These are phyloP conservation scores for Teratosphaeria destructans DNA, from an alignment of 2,329 filamentous ascomycete genomes.

Conservation along the genomic window DNA sequence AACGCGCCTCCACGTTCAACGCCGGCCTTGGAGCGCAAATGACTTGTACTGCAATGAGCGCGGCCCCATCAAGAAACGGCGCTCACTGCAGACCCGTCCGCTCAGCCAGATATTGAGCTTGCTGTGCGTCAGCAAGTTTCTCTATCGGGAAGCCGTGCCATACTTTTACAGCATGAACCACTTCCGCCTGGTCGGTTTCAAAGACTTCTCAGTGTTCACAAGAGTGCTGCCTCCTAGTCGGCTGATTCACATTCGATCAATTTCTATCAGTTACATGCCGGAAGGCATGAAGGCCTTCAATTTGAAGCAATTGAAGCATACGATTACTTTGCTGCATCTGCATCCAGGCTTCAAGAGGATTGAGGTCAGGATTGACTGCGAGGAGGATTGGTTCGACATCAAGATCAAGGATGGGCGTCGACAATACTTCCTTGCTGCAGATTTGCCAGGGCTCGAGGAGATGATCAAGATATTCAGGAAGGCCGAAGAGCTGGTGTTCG, in stretches of 20 bases:
- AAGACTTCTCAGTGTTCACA: background rate
- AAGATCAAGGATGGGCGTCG: background rate
- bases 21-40: background rate
- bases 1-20: background rate
- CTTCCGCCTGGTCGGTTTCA: slow-evolving; percentile 2
- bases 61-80: background rate
- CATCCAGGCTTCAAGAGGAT: background rate
- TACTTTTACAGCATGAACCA: slow-evolving; percentile 8
- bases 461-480: background rate
- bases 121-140: slow-evolving; percentile 7
- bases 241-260: background rate
- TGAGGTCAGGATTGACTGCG: background rate
- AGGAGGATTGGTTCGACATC: background rate
- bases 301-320: background rate
- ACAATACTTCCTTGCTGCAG: background rate
- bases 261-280: background rate
- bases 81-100: background rate
- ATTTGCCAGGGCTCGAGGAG: background rate
- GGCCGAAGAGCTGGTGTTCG: background rate
- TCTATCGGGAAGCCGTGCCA: slow-evolving; percentile 8
- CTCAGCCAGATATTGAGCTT: slow-evolving; percentile 1
- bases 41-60: background rate
- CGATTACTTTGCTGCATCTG: background rate
- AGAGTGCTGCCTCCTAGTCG: background rate
- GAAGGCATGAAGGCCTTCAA: background rate